Conservation (phyloP, 805 yeast species). For the Kodamaea jinghongensis region DNA sequence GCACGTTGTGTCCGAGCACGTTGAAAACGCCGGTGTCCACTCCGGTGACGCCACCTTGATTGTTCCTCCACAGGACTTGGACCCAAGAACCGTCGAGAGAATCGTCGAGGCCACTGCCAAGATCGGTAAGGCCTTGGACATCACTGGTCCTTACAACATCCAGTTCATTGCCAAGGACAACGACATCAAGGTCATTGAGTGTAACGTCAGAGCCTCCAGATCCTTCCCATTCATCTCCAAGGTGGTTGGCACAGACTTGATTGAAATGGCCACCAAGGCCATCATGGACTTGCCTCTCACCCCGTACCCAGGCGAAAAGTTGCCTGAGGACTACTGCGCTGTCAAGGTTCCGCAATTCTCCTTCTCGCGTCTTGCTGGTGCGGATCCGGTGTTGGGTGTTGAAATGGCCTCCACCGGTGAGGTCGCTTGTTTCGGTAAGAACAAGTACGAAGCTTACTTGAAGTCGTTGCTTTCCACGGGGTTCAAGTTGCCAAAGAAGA, state of each 20-base stretch:
- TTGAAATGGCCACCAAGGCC: constrained; percentile 96
- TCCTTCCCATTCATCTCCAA: constrained; percentile 98
- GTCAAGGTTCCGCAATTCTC: constrained; percentile 97
- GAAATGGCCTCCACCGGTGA: constrained; percentile 99
- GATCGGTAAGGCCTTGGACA: constrained; percentile 90
- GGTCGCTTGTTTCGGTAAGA: constrained; percentile 94
- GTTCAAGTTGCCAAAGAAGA: constrained; percentile 91
- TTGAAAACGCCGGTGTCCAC: constrained; percentile 98
- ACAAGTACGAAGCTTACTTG: constrained; percentile 95
- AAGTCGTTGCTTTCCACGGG: constrained; percentile 95
- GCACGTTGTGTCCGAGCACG: constrained; percentile 98
- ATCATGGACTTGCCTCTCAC: constrained; percentile 82
- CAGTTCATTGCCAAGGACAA: constrained; percentile 95
- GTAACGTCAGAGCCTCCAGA: constrained; percentile 99
- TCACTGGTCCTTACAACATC: constrained; percentile 96
- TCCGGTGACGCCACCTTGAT: constrained; percentile 98
- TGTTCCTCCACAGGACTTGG: constrained; percentile 95
- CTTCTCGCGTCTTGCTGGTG: constrained; percentile 94
- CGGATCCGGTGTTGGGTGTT: constrained; percentile 96
- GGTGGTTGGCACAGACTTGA: constrained; percentile 93
- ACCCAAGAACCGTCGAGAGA: constrained; percentile 84
- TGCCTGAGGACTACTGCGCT: constrained; percentile 94
- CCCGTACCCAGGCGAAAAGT: constrained; percentile 85
- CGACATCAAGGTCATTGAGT: constrained; percentile 95
- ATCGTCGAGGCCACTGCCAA: constrained; percentile 95